Conservation (phyloP, 768 basidiomycete genomes). For the Termitomyces sp. region DNA sequence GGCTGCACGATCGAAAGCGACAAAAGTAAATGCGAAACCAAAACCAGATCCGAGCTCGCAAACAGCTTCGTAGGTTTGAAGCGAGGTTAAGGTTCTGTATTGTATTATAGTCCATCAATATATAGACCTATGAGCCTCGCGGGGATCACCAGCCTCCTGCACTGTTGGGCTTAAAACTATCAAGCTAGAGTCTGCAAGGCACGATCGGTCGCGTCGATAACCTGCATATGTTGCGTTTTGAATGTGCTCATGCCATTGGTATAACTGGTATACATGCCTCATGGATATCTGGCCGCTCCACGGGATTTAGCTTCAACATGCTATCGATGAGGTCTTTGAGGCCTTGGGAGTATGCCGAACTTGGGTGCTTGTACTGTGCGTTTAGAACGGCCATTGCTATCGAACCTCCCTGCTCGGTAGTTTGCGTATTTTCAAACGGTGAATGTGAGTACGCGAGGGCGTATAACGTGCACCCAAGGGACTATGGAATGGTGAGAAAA, state of each 20-base stretch:
- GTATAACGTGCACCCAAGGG: conserved; percentile 91
- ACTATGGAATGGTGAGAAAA: conserved; percentile 40
- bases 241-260: background rate
- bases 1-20: conserved; percentile 26
- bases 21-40: conserved; percentile 6
- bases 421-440: conserved; percentile 90
- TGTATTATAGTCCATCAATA: conserved; percentile 5
- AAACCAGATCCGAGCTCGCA: conserved; percentile 6
- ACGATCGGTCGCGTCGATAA: conserved; percentile 59
- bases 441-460: conserved; percentile 95
- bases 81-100: background rate
- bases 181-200: conserved; percentile 55
- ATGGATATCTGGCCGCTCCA: conserved; percentile 80
- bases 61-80: background rate
- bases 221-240: conserved; percentile 29
- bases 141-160: background rate
- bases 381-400: conserved; percentile 97
- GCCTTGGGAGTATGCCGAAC: conserved; percentile 81
- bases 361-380: conserved; percentile 88
- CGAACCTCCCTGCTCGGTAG: conserved; percentile 90
- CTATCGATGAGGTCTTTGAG: conserved; percentile 76
- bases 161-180: background rate
- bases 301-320: conserved; percentile 80
- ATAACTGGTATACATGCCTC: conserved; percentile 43
- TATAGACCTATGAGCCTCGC: background rate